Conservation (phyloP, 192 early-diverging fungal genomes). For the Ambispora gerdemannii region DNA sequence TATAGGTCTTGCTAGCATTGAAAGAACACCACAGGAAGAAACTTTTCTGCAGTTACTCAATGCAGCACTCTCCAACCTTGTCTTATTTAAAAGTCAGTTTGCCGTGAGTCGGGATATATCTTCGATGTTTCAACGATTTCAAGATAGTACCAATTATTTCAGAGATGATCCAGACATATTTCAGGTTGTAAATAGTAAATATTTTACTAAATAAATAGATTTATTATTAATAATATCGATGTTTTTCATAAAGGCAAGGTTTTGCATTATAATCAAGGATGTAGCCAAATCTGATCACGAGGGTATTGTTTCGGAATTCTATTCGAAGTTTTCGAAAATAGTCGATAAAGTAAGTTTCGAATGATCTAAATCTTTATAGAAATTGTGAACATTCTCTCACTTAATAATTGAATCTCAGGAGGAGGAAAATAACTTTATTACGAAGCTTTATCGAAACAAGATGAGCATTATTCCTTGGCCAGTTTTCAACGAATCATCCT, state of each 20-base stretch:
- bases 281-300: constrained; percentile 23
- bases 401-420: neutral
- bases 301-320: constrained; percentile 27
- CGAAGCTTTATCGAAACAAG: constrained; percentile 27
- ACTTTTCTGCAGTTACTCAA: constrained; percentile 18
- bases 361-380: too few relatives aligned
- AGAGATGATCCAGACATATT: constrained; percentile 25
- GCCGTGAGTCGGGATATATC: constrained; percentile 30
- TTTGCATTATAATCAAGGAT: constrained; percentile 34
- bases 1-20: constrained; percentile 23
- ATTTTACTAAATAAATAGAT: neutral
- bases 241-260: constrained; percentile 1
- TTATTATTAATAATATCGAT: neutral
- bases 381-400: neutral
- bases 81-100: constrained; percentile 32
- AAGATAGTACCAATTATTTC: constrained; percentile 26
- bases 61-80: constrained; percentile 26
- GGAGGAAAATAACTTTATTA: constrained; percentile 31
- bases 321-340: constrained; percentile 25
- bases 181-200: constrained; percentile 6
- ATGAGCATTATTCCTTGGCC: constrained; percentile 33
- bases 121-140: constrained; percentile 33
- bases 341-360: constrained; percentile 8
- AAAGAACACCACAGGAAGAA: constrained; percentile 30
- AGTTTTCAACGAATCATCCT: constrained; percentile 27